These are phyloP conservation scores for Fulvia fulva DNA, from an alignment of 2,329 filamentous ascomycete species.

Conservation along the genomic window DNA sequence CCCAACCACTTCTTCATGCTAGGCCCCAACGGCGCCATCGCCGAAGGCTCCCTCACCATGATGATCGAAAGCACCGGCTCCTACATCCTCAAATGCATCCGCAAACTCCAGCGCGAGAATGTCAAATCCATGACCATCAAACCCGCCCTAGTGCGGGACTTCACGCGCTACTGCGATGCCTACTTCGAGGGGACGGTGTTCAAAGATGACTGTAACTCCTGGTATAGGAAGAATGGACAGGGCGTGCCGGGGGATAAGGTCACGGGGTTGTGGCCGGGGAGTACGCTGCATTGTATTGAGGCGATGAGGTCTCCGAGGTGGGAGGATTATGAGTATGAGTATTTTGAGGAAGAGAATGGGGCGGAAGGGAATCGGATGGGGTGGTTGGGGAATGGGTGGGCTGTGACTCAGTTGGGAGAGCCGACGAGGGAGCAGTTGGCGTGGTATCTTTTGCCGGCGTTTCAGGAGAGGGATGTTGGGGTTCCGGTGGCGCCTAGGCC, in stretches of 20 bases:
- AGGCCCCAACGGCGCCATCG: slow-evolving; percentile 21
- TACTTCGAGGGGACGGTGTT: slow-evolving; percentile 47
- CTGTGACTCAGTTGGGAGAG: slow-evolving; percentile 51
- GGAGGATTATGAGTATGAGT: slow-evolving; percentile 58
- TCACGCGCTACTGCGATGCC: slow-evolving; percentile 44
- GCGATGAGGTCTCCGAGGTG: slow-evolving; percentile 55
- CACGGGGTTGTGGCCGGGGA: slow-evolving; percentile 17
- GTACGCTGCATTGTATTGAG: slow-evolving; percentile 52
- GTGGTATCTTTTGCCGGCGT: slow-evolving; percentile 42
- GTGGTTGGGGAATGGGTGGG: slow-evolving; percentile 68
- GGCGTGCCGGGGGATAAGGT: slow-evolving; percentile 36
- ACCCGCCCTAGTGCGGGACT: slow-evolving; percentile 47
- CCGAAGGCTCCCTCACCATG: slow-evolving; percentile 21
- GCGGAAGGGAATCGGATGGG: slow-evolving; percentile 50
- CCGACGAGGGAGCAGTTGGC: slow-evolving; percentile 36
- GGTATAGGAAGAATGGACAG: slow-evolving; percentile 15
- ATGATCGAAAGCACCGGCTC: slow-evolving; percentile 32
- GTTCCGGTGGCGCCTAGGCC: slow-evolving; percentile 34
- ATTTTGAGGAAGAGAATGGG: slow-evolving; percentile 27
- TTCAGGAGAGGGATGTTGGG: slow-evolving; percentile 30
- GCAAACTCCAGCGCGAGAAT: slow-evolving; percentile 43
- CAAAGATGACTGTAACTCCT: slow-evolving; percentile 14
- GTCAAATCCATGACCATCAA: slow-evolving; percentile 41
- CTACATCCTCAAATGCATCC: slow-evolving; percentile 41
- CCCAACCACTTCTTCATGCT: slow-evolving; percentile 32